A percentile compares a stretch with the other conserved stretches of the same genome.
These are phyloP conservation scores for Chaetothyriales sp. DNA, from an alignment of 2,329 filamentous ascomycete species.

Conservation along the genomic window DNA sequence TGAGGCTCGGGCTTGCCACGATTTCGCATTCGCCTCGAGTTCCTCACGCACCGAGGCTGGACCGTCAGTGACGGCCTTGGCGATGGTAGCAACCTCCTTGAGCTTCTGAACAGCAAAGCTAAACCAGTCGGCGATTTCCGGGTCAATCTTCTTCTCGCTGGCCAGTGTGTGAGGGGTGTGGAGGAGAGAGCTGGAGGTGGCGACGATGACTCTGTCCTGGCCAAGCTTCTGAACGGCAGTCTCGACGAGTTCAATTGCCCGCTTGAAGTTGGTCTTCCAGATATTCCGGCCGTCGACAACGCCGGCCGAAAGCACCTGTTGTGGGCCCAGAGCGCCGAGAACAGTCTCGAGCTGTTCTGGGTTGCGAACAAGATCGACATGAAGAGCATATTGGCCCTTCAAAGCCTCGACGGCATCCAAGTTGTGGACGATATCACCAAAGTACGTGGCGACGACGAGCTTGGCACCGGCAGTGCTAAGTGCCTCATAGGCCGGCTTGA, in stretches of 20 bases:
- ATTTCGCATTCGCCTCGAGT: conserved; percentile 95
- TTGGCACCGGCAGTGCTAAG: conserved; percentile 56
- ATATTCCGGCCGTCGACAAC: conserved; percentile 98
- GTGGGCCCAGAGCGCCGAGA: conserved; percentile 65
- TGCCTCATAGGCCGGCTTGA: conserved; percentile 96
- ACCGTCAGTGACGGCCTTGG: conserved; percentile 92
- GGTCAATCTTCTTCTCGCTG: conserved; percentile 95
- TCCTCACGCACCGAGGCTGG: conserved; percentile 72
- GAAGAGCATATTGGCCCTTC: conserved; percentile 64
- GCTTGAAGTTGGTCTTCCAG: conserved; percentile 99
- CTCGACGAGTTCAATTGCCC: conserved; percentile 82
- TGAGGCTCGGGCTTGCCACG: conserved; percentile 75
- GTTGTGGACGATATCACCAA: conserved; percentile 99
- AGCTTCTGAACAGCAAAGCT: conserved; percentile 95
- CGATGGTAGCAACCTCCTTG: conserved; percentile 76
- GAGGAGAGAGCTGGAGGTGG: conserved; percentile 92
- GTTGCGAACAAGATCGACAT: conserved; percentile 94
- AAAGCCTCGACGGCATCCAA: conserved; percentile 70
- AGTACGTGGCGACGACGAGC: conserved; percentile 90
- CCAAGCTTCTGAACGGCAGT: conserved; percentile 86
- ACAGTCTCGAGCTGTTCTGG: conserved; percentile 92
- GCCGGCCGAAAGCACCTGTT: conserved; percentile 85
- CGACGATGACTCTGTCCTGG: conserved; percentile 92
- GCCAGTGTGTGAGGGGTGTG: conserved; percentile 96
- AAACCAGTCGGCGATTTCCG: conserved; percentile 95